phyloP scores from a whole-genome alignment of 2,329 filamentous ascomycete genomes.

The Uncinocarpus reesii region DNA sequence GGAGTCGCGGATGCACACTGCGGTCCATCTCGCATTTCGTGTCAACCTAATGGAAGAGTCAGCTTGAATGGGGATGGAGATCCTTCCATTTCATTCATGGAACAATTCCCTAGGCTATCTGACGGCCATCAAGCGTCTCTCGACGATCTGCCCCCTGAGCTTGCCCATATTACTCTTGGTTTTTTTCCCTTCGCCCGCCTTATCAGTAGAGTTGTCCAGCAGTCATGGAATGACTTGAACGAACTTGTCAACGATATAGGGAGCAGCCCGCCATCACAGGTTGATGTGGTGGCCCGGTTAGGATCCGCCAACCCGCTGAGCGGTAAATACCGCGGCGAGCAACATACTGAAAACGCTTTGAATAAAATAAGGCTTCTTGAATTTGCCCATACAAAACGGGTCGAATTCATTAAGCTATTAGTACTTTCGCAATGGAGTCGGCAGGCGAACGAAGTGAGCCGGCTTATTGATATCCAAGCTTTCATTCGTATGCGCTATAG shows the following conservation, averaged over 20 bases:
- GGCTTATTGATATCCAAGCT: conserved; percentile 73
- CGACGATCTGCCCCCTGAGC: conserved; percentile 39
- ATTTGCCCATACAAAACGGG: conserved; percentile 68
- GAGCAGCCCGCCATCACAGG: conserved; percentile 51
- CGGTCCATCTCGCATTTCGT: neutral
- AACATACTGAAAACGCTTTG: conserved; percentile 49
- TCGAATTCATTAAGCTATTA: conserved; percentile 84
- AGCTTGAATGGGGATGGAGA: conserved; percentile 3
- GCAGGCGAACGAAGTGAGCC: conserved; percentile 66
- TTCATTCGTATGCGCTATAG: conserved; percentile 58
- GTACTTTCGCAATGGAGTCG: conserved; percentile 86
- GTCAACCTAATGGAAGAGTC: conserved; percentile 1
- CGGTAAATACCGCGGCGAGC: conserved; percentile 23
- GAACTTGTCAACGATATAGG: conserved; percentile 61
- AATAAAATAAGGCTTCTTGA: conserved; percentile 69
- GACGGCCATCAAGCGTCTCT: neutral
- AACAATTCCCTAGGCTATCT: neutral
- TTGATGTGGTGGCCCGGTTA: conserved; percentile 24
- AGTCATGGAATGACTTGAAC: conserved; percentile 67
- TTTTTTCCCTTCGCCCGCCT: conserved; percentile 68
- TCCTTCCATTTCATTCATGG: neutral
- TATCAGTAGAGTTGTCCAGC: conserved; percentile 68
- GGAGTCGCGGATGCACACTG: neutral
- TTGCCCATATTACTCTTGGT: conserved; percentile 60
- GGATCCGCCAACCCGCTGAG: conserved; percentile 18